Evolutionary conservation across 2,329 filamentous ascomycete genomes (phyloP), one percentile per base, ranked within the genome.

Genomic region (Colletotrichum simmondsii): DNA sequence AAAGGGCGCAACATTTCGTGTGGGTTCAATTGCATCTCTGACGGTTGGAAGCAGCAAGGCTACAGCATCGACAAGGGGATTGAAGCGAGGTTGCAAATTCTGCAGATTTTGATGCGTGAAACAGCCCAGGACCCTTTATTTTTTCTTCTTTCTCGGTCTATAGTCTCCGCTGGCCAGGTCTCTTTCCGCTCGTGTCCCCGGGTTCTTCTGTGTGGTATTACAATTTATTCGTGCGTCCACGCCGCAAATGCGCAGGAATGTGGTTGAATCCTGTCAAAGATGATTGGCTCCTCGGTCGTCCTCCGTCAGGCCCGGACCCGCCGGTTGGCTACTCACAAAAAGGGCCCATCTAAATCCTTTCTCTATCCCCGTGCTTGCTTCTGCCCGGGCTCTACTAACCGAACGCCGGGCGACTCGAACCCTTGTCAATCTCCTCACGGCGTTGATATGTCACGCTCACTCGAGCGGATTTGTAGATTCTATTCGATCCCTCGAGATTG

Each of bases 401-500:
- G 63, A 56, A n/a, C 26, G 54, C 42, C 24, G 37, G 19, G 5
- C 22, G 16, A 7, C 35, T 24, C 57, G n/a, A 53, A 24, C 64
- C 42, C 42, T 63, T 28, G 16, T 28, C 26, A 3, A 35, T 24
- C 26, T 72, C 63, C 57, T 75, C 73, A 11, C 75, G 73, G 19
- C 56, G 54, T 26, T 76, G 54, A 42, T 72, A 76, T 14, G 75
- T 76, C 26, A 76, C 75, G 59, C 75, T 76, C 26, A 76, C 75
- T 35, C 71, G 68, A 35, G 65, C 75, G 28, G 75, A 74, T 58
- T 76, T 76, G 71, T 75, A 76, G 49, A 76, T 76, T 49, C 72
- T 71, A 5, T 75, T 59, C 32, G 56, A 61, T 32, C 73, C 62
- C 49, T 66, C 26, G 35, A 76, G 58, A 28, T 65, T 61, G 46